A percentile compares a stretch with the other conserved stretches of the same genome.
Conservation (phyloP, 2,329 filamentous ascomycete species). For the Penicillium sclerotiorum region DNA sequence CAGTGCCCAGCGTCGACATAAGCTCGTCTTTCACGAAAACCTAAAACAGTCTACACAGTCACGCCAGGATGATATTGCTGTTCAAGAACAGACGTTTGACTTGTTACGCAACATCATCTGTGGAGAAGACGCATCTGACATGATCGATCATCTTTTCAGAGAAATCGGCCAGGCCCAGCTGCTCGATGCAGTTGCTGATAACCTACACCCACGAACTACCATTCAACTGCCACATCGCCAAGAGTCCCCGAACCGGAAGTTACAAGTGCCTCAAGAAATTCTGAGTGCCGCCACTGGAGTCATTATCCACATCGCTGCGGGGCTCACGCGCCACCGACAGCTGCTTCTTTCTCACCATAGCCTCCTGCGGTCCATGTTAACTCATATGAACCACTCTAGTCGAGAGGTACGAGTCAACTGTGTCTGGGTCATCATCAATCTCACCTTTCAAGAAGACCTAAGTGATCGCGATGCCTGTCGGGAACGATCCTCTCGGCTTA, state of each 20-base stretch:
- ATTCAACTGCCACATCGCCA: conserved; percentile 36
- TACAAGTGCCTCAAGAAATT: conserved; percentile 60
- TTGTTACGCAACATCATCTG: conserved; percentile 89
- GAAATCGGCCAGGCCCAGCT: conserved; percentile 75
- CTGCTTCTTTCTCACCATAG: conserved; percentile 75
- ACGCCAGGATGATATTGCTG: conserved; percentile 75
- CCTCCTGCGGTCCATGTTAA: conserved; percentile 71
- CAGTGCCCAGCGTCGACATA: conserved; percentile 43
- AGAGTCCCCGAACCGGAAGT: conserved; percentile 32
- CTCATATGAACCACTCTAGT: conserved; percentile 73
- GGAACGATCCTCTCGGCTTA: conserved; percentile 69
- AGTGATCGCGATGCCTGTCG: conserved; percentile 66
- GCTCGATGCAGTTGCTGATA: conserved; percentile 78
- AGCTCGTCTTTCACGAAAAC: conserved; percentile 62
- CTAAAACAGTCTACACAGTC: conserved; percentile 68
- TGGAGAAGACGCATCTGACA: conserved; percentile 61
- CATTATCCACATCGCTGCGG: conserved; percentile 85
- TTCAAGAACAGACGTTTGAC: conserved; percentile 89
- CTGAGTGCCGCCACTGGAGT: conserved; percentile 78
- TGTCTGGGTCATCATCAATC: conserved; percentile 82
- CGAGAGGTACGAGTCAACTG: conserved; percentile 75
- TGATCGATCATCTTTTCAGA: conserved; percentile 83
- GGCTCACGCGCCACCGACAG: conserved; percentile 74
- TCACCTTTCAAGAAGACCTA: conserved; percentile 79
- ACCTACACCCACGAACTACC: conserved; percentile 62